Base-by-base conservation (phyloP, 2,329 filamentous ascomycete genomes). In the Penicillium sumatraense region DNA sequence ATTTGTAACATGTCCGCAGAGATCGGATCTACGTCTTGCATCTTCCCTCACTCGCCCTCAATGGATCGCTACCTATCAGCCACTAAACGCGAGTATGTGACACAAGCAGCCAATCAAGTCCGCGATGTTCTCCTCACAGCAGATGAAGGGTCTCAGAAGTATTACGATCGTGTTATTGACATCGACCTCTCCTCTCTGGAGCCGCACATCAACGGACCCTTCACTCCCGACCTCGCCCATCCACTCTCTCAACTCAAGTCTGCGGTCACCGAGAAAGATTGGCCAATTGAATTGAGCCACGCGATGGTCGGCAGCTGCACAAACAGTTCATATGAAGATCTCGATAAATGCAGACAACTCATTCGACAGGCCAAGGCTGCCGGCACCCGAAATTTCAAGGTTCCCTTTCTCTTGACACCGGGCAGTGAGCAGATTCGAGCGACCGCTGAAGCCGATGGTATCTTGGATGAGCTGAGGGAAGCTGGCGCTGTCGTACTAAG, bases 281-380 rank as follows among this genome's bases (percentile, higher is more conserved):
- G 93, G 93, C 93, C 93, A 11, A 86, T 93, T 75, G 90, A 96
- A 73, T 82, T 98, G 70, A 96, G 96, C 81, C 93, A 96, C 64
- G 93, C 93, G 70, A 82, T 98, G 57, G 97, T 98, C 69, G 93
- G 93, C 64, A 96, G 92, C 67, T 98, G 93, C 88, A 97, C 93
- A 67, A 98, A 97, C 85, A 87, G 85, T 42, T 87, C 85, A 2
- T 88, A 88, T 68, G 85, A 88, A 81, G 93, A 97, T 73, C 96
- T 97, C 1, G 56, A 62, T 33, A 62, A 62, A 92, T 88, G 86
- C 67, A 90, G 93, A 14, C 59, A 62, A 18, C 41, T 63, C 60
- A 90, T 88, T 62, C 91, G 91, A 52, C 91, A 89, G 58, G 92
- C 90, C 59, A 86, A 87, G 65, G 91, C 96, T 74, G 93, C 93